Base-by-base conservation (phyloP, 768 basidiomycete genomes). In the Guyanaporus albipodus region DNA sequence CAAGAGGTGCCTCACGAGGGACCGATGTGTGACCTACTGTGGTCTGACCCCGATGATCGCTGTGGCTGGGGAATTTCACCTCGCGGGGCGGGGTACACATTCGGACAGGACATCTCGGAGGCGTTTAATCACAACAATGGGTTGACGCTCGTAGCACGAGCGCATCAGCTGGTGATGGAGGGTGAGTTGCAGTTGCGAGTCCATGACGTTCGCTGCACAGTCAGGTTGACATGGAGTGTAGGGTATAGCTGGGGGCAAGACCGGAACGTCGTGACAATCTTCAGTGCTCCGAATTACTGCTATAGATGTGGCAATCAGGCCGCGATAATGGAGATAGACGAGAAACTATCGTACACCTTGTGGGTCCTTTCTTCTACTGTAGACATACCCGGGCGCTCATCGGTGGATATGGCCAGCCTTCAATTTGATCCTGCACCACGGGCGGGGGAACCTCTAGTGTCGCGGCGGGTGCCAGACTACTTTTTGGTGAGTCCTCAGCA, bases 41-140 rank as follows among this genome's bases (percentile, higher is more conserved):
- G 96, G 96, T 97, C 94, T 42, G 96, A 99, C 69, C 96, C 96
- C 28, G 96, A 99, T 67, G 96, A 98, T 71, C 88, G 95, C 46
- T 96, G 93, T 67, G 96, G 96, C 35, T 99, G 96, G 96, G 96
- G 96, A 26, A 97, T 98, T 60, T 95, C 92, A 60, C 96, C 96
- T 23, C 87, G 96, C 66, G 96, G 96, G 52, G 96, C 96, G 38
- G 96, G 96, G 10, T 99, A 97, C 68, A 98, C 95, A 10, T 99
- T 99, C 65, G 96, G 96, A 33, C 95, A 98, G 68, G 96, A 99
- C 63, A 99, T 99, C 51, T 92, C 91, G 38, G 94, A 98, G 70
- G 94, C 94, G 26, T 98, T 98, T 74, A 97, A 98, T 69, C 96
- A 99, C 70, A 97, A 97, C 69, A 99, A 99, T 62, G 96, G 95